Base-by-base conservation (phyloP, 805 yeast species). In the Metschnikowia amazonensis region DNA sequence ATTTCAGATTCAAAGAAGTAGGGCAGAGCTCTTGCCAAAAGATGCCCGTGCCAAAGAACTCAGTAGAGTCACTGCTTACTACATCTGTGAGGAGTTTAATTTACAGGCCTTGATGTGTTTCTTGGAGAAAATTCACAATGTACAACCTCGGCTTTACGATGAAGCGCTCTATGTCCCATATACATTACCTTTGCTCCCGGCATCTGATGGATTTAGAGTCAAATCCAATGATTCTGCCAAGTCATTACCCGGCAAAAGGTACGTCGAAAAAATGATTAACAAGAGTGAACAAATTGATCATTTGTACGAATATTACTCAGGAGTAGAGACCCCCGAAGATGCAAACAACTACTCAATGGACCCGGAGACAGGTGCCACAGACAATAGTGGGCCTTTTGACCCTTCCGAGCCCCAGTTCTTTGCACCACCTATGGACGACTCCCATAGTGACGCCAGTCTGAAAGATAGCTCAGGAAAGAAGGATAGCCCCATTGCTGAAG, bases 351-450 rank as follows among this genome's bases (percentile, higher is more conserved):
- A 69, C 51, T 64, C 70, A 1, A 70, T 70, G 75, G 76, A 70
- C 48, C 76, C 75, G 43, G 79, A 60, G 38, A 50, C 56, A 51
- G 75, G 67, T 45, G 63, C 64, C 46, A 67, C 59, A 48, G 74
- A 70, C 36, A 67, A 66, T 42, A 76, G 70, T 25, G 81, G 83
- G 5, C 72, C 74, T n/a, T 87, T 88, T 62, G 89, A 89, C 62
- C 97, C 97, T 0, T 81, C 89, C 13, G 97, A 89, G 60, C 97
- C 97, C 0, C 97, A 89, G 58, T 88, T 78, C 59, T 89, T 89
- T 65, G 84, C 90, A 2, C 76, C 77, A 2, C 52, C 54, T 3
- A 29, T 44, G 31, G 51, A 47, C 14, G 38, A 36, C 20, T 42
- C 55, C 7, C 51, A 53, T 33, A 42, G 57, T 51, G 59, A 58